Evolutionary conservation across 805 yeast species (phyloP), one percentile per base, ranked within the genome.

Genomic region (Isabelozyma pseudorhagii): DNA sequence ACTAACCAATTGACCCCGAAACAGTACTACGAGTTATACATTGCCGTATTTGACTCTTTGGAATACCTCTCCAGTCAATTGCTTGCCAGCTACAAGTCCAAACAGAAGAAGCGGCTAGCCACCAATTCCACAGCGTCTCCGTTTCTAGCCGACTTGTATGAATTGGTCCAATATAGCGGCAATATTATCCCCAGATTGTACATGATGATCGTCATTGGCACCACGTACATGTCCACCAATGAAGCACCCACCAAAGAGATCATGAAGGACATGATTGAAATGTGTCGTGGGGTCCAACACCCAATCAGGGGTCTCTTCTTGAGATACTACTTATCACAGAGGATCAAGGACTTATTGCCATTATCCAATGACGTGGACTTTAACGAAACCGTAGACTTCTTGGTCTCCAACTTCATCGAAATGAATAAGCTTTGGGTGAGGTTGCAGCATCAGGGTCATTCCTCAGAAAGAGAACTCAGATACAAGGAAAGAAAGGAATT

Each of bases 341-440:
- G 92, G 56, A 86, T 89, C 13, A 87, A 91, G 51, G 84, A 83
- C 60, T 69, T 80, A 54, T 66, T 85, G 50, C 87, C 88, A 8
- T 53, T 74, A 45, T 48, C 58, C 9, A 64, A 54, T 34, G 58
- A 56, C 28, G 62, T 38, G 57, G 81, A 79, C 56, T 71, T 85
- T 45, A 72, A 79, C 44, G 91, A 86, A 54, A 83, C 92, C 2
- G 86, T 90, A 40, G 83, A 84, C 50, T 93, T 92, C 61, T 80
- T 92, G 36, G 78, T 89, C 46, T 82, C 89, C 15, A 94, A 94
- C 65, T 94, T 94, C 65, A 84, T 93, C 50, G 99, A 94, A 66
- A 94, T 94, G 99, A 94, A 94, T 72, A 94, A 94, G 67, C 75
- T 94, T 44, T 94, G 99, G 99, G 98, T 94, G 4, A 80, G 99